Conservation (phyloP, 176 grass and related monocot species). For the Cenchrus fungigraminus region DNA sequence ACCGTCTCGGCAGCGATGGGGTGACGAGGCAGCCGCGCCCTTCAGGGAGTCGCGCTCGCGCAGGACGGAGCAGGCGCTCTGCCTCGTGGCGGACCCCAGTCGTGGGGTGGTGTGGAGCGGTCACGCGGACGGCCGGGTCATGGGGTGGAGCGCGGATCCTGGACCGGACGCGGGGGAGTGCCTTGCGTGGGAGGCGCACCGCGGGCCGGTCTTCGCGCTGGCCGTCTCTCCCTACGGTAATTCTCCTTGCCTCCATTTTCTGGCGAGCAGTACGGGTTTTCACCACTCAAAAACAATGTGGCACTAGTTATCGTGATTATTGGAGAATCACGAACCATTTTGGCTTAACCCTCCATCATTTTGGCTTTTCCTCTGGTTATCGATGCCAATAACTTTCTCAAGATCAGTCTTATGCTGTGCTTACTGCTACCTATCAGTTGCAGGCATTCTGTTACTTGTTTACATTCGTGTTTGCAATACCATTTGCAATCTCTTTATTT, state of each 20-base stretch:
- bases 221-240: constrained; percentile 70
- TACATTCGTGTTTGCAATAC: neutral
- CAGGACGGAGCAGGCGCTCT: constrained; percentile 54
- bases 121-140: constrained; percentile 62
- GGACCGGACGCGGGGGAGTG: constrained; percentile 45
- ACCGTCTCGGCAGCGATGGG: constrained; percentile 42
- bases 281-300: neutral
- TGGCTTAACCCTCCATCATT: neutral
- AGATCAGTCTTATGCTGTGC: neutral
- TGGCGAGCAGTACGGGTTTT: neutral
- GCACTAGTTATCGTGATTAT: neutral
- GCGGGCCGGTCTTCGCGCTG: constrained; percentile 61
- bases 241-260: neutral
- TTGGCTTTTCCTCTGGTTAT: neutral
- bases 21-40: constrained; percentile 63
- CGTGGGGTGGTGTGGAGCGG: constrained; percentile 83
- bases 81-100: constrained; percentile 48
- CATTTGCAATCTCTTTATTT: neutral
- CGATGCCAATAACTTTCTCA: neutral
- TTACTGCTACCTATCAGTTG: neutral
- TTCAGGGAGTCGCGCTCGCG: constrained; percentile 66
- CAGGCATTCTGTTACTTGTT: neutral
- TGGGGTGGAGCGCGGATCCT: constrained; percentile 54
- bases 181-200: constrained; percentile 66
- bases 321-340: neutral